Evolutionary conservation across 495 filamentous ascomycete species (phyloP), one percentile per base, ranked within the genome.

Genomic region (Eremomyces bilateralis): DNA sequence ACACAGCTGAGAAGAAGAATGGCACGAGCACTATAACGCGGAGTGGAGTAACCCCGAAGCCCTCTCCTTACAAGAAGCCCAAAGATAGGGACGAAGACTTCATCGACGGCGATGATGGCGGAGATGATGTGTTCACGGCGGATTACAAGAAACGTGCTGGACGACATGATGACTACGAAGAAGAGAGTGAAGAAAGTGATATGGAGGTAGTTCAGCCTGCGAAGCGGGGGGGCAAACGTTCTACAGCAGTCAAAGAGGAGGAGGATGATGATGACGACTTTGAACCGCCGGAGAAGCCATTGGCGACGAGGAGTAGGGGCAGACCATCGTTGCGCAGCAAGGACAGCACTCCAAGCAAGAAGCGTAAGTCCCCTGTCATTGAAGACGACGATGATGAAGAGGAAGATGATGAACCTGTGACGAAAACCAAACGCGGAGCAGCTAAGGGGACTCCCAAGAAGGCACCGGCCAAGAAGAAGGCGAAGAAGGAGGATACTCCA

Each of bases 381-480:
- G n/a, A n/a, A n/a, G 21, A 19, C 33, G 12, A 46, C 43, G 50
- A 67, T 29, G 49, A 61, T 29, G 40, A 59, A 31, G 49, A 64
- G 19, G 45, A 61, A 20, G 50, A 65, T 4, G 42, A 50, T 27
- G 42, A 43, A 15, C 48, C 52, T 1, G 45, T 41, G 15, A 75
- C 69, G 49, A 78, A 73, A 44, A 16, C 34, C 41, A 25, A 59
- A 12, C n/a, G n/a, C n/a, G n/a, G n/a, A n/a, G 22, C 54, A 15
- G 22, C 54, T 15, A 29, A 48, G 8, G n/a, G n/a, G n/a, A 21
- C 54, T 15, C 21, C 54, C 15, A 29, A 48, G 8, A 39, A 44
- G 29, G 37, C 47, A 40, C 63, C 67, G 12, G 57, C 68, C 0
- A 73, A 73, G 50, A 76, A 77, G 52, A 53, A 57, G 21, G 53